Evolutionary conservation across 176 grass and related monocot species (phyloP).

Genomic region (Lolium perenne): DNA sequence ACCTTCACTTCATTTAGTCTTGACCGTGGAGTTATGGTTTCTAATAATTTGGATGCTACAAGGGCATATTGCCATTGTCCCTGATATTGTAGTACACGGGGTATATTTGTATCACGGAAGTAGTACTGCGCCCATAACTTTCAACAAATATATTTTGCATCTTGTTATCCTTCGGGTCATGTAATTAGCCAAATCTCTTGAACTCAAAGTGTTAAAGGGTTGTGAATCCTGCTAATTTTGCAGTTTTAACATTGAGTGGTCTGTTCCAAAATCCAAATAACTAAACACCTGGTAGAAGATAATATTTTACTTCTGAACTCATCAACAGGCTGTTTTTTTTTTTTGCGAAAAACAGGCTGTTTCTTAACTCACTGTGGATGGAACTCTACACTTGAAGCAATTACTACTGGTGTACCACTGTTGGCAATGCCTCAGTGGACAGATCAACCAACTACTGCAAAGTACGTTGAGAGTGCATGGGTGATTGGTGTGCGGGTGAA

Average conservation of each 20-base stretch:
- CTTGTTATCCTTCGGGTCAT: neutral
- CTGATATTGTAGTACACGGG: neutral
- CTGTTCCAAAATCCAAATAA: neutral
- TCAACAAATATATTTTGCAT: neutral
- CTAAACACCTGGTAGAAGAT: neutral
- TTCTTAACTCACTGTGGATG: constrained; percentile 63
- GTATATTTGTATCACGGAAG: neutral
- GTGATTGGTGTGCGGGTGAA: constrained; percentile 18
- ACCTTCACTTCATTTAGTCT: neutral
- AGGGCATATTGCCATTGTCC: neutral
- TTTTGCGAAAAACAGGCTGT: constrained; percentile 27
- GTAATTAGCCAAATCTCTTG: neutral
- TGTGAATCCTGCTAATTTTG: neutral
- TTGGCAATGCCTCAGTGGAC: constrained; percentile 48
- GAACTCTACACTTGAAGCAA: constrained; percentile 49
- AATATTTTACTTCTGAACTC: neutral
- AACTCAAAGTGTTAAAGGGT: neutral
- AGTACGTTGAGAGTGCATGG: constrained; percentile 50
- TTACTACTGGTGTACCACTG: constrained; percentile 20
- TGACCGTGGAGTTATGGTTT: neutral
- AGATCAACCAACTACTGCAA: constrained; percentile 47
- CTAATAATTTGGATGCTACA: neutral
- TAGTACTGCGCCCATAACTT: neutral
- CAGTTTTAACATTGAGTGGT: neutral
- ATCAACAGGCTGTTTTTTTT: constrained; percentile 48